Conservation (phyloP, 441 rosid species). For the Euphorbia schlechtendalii region DNA sequence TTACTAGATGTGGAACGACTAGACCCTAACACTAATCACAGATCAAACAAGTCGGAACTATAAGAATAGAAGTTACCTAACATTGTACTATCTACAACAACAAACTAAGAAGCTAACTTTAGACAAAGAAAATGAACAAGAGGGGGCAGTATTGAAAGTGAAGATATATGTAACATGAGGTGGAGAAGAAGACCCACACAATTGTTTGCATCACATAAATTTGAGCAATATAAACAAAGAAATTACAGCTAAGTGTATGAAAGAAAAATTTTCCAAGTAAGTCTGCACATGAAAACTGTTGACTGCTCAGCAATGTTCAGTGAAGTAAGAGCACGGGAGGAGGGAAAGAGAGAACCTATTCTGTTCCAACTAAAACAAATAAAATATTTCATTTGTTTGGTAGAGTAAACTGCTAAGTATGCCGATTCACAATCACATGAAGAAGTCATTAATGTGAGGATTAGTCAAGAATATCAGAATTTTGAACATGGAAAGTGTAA, state of each 20-base stretch:
- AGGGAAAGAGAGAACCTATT: background rate
- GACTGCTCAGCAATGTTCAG: background rate
- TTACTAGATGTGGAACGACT: background rate
- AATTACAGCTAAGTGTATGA: too few relatives aligned
- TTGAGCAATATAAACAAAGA: too few relatives aligned
- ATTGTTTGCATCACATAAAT: too few relatives aligned
- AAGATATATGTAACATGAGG: background rate
- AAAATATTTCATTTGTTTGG: conserved; percentile 8
- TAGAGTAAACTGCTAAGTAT: background rate
- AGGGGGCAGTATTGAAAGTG: background rate
- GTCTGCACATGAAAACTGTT: background rate
- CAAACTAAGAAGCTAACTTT: conserved; percentile 2
- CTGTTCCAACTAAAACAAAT: background rate
- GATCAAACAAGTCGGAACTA: conserved; percentile 7
- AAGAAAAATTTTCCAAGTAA: background rate
- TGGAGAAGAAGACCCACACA: too few relatives aligned
- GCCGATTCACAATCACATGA: background rate
- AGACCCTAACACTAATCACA: background rate
- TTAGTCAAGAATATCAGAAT: conserved; percentile 3
- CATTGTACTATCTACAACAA: background rate
- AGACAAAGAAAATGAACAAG: background rate
- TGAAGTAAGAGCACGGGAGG: background rate
- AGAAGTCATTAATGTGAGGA: background rate
- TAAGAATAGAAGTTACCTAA: conserved; percentile 10
- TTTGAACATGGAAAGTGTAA: conserved; percentile 10